Percentiles rank a stretch among this genome's conserved stretches.
phyloP scores from a whole-genome alignment of 139 green algal species.

The Tetraselmis striata region DNA sequence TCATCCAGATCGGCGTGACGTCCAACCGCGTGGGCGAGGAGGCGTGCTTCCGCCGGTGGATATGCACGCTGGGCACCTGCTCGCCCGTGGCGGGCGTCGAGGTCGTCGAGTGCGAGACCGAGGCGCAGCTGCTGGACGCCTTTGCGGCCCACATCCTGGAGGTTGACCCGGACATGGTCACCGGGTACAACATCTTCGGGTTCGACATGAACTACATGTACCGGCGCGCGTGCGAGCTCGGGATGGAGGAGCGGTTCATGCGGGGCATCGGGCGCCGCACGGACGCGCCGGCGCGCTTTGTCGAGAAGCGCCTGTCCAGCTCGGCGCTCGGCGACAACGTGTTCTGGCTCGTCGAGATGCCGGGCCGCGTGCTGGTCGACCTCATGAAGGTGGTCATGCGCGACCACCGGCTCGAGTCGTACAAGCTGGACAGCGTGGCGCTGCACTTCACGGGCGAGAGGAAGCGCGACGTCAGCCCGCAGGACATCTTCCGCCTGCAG shows the following conservation, averaged over 20 bases:
- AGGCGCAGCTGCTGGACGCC: slow-evolving; percentile 7
- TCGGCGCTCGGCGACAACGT: slow-evolving; percentile 27
- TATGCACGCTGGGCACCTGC: slow-evolving; percentile 18
- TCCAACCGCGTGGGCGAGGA: slow-evolving; percentile 1
- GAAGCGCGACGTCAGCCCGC: slow-evolving; percentile 19
- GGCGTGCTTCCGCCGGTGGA: neutral
- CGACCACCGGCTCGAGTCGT: slow-evolving; percentile 23
- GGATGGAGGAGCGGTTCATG: neutral
- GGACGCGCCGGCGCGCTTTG: neutral
- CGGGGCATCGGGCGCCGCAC: neutral
- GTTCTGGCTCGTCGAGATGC: slow-evolving; percentile 15
- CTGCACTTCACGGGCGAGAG: slow-evolving; percentile 7
- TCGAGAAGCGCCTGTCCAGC: neutral
- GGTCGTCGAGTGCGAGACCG: neutral
- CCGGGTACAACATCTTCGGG: slow-evolving; percentile 25
- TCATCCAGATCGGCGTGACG: slow-evolving; percentile 22
- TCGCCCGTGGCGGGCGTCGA: neutral
- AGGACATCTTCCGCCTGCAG: slow-evolving; percentile 24
- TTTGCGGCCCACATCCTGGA: neutral
- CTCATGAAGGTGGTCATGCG: slow-evolving; percentile 26
- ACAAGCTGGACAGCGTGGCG: slow-evolving; percentile 20
- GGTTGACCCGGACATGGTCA: slow-evolving; percentile 17
- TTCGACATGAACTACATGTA: slow-evolving; percentile 29
- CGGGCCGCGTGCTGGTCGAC: slow-evolving; percentile 17
- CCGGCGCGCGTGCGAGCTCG: slow-evolving; percentile 11